Evolutionary conservation across 768 basidiomycete genomes (phyloP).

Genomic region (Mycena olivaceomarginata): DNA sequence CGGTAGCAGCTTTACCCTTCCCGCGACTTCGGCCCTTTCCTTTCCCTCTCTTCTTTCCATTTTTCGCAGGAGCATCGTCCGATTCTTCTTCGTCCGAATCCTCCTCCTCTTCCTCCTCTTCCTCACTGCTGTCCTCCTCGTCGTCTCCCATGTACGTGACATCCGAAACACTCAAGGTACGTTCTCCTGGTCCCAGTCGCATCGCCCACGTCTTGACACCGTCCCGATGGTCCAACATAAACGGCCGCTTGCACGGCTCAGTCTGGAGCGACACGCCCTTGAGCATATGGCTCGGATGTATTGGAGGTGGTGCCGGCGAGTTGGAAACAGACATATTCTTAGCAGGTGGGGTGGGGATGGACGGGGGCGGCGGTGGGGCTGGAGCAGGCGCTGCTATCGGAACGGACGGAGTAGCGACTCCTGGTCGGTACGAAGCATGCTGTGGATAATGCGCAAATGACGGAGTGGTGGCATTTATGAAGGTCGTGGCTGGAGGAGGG

Average conservation of each 20-base stretch:
- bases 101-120: slow-evolving; percentile 62
- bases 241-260: slow-evolving; percentile 75
- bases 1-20: slow-evolving; percentile 54
- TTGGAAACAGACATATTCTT: slow-evolving; percentile 53
- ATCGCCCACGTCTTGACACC: slow-evolving; percentile 87
- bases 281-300: slow-evolving; percentile 66
- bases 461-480: slow-evolving; percentile 41
- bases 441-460: slow-evolving; percentile 72
- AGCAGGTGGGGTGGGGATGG: slow-evolving; percentile 48
- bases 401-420: slow-evolving; percentile 49
- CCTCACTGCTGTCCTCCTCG: slow-evolving; percentile 76
- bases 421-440: slow-evolving; percentile 70
- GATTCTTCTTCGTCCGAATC: slow-evolving; percentile 68
- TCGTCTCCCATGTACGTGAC: slow-evolving; percentile 74
- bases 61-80: slow-evolving; percentile 63
- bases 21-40: slow-evolving; percentile 61
- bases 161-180: slow-evolving; percentile 70
- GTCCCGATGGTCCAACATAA: slow-evolving; percentile 78
- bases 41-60: slow-evolving; percentile 63
- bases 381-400: slow-evolving; percentile 51
- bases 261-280: slow-evolving; percentile 72
- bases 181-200: slow-evolving; percentile 75
- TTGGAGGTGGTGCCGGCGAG: slow-evolving; percentile 61
- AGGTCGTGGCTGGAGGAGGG: slow-evolving; percentile 25
- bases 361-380: slow-evolving; percentile 48